Conservation (phyloP, 2,329 filamentous ascomycete species). For the Talaromyces sp. region DNA sequence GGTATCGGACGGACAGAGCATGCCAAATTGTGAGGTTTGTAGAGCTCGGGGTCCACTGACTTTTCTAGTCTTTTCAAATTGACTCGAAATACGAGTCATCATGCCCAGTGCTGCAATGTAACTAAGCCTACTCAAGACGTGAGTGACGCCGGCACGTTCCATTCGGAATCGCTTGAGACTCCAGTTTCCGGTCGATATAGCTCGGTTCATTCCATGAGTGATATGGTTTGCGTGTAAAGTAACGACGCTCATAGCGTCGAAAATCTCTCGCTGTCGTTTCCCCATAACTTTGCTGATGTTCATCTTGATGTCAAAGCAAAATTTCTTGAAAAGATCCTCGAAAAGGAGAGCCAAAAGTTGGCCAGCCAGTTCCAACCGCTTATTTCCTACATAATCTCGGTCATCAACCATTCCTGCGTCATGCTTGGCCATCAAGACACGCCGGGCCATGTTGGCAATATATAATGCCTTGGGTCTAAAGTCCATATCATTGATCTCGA, state of each 20-base stretch:
- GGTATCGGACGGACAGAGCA: constrained; percentile 95
- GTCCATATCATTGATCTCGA: constrained; percentile 84
- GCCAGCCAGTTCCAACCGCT: constrained; percentile 88
- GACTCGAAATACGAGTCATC: constrained; percentile 98
- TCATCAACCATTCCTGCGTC: constrained; percentile 90
- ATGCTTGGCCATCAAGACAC: constrained; percentile 89
- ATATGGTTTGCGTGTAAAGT: constrained; percentile 81
- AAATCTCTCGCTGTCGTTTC: constrained; percentile 83
- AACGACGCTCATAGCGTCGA: constrained; percentile 82
- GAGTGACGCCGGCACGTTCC: constrained; percentile 94
- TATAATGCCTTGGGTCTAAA: constrained; percentile 97
- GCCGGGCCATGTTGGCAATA: constrained; percentile 93
- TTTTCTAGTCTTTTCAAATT: constrained; percentile 98
- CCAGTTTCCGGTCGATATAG: constrained; percentile 98
- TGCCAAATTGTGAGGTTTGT: constrained; percentile 96
- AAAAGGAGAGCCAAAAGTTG: constrained; percentile 91
- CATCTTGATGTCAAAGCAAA: constrained; percentile 81
- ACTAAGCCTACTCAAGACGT: constrained; percentile 89
- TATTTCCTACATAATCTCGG: constrained; percentile 96
- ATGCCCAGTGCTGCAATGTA: constrained; percentile 96
- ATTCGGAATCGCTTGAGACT: constrained; percentile 97
- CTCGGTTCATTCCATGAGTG: constrained; percentile 87
- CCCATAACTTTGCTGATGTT: constrained; percentile 94
- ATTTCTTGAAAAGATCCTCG: constrained; percentile 96
- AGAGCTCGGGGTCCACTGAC: constrained; percentile 92